Conservation (phyloP, 2,329 filamentous ascomycete species). For the Claviceps digitariae region DNA sequence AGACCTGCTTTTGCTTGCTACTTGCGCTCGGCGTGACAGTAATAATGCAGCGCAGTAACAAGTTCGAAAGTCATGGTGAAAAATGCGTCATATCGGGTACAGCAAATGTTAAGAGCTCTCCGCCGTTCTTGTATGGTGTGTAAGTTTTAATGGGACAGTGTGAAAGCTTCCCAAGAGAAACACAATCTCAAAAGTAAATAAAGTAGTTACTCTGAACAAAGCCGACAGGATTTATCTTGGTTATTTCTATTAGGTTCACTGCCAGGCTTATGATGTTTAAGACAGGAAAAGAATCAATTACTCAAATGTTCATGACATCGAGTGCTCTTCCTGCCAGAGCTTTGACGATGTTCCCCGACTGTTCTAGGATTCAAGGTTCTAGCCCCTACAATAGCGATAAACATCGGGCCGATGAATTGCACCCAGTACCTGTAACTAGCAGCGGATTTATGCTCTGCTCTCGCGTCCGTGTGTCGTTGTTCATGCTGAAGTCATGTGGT, state of each 20-base stretch:
- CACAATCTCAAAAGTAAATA: not conserved
- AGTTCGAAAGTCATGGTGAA: not conserved
- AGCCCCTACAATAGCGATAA: not conserved
- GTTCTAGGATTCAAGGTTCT: not conserved
- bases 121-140: not conserved
- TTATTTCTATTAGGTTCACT: not conserved
- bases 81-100: not conserved
- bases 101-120: not conserved
- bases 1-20: not conserved
- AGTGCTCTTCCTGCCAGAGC: not conserved
- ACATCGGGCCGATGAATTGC: not conserved
- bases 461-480: not conserved
- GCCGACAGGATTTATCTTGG: not conserved
- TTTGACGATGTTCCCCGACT: not conserved
- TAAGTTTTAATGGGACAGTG: not conserved
- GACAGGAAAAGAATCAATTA: not conserved
- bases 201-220: not conserved
- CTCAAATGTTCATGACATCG: not conserved
- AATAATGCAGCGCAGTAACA: not conserved
- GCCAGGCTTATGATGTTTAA: not conserved
- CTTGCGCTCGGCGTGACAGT: not conserved
- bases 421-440: not conserved
- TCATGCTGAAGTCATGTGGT: not conserved
- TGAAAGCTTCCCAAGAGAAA: not conserved
- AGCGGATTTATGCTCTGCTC: not conserved